Evolutionary conservation across 139 green algal species (phyloP), one percentile per base, ranked within the genome.

Genomic region (Klebsormidium nitens): DNA sequence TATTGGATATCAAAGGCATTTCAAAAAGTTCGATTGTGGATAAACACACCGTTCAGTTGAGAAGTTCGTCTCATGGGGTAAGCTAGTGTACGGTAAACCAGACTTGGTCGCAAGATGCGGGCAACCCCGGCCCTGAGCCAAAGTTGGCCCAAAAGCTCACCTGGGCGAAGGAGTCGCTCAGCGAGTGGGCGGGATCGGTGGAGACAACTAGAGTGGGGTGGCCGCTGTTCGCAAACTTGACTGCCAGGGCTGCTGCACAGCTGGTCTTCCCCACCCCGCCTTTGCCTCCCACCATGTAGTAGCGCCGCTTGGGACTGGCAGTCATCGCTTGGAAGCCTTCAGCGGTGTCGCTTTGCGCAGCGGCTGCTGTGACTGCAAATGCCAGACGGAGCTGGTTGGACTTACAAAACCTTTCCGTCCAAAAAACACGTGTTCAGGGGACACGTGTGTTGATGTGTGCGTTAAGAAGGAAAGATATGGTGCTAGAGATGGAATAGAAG

Each of bases 231-330:
- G 92, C 92, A 52, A 96, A 90, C 67, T 85, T 84, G 28, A 97
- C 86, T 1, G 93, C 94, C 64, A 99, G 79, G 2, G 84, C 91
- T 5, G 91, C 89, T 4, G 89, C 85, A 64, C 97, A 69, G 58
- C 83, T 93, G 23, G 94, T 99, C 81, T 99, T 99, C 58, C 94
- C 94, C 23, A 99, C 94, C 23, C 94, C 94, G 5, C 94, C 94
- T 84, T 99, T 98, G 59, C 94, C 94, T 5, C 94, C 81, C 26
- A 87, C 66, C 68, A 86, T 81, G 65, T 71, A 82, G 59, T 82
- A 81, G 62, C 75, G 83, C 36, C 72, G 78, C 37, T 67, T 47
- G 19, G n/a, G 59, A 31, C 60, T 36, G 3, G 52, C 38, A 14
- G 69, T 19, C 70, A 83, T 78, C 31, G 35, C 42, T 14, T 74